A percentile compares a stretch with the other conserved stretches of the same genome.
These are phyloP conservation scores for Phaeoacremonium minimum DNA, from an alignment of 2,329 filamentous ascomycete species.

Conservation along the genomic window DNA sequence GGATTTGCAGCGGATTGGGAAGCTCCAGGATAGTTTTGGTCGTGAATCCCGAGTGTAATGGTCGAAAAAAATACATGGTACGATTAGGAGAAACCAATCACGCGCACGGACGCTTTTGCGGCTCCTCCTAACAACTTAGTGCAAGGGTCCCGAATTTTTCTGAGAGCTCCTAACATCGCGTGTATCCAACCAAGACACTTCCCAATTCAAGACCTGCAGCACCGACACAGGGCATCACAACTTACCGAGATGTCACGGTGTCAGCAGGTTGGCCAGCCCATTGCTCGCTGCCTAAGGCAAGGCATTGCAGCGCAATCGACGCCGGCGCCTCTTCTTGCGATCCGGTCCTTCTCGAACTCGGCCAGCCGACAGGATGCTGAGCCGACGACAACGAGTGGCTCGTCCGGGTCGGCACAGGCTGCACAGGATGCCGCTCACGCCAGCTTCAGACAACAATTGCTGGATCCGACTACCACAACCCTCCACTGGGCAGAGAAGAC, in stretches of 20 bases:
- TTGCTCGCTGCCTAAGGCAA: slow-evolving; percentile 49
- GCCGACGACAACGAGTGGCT: slow-evolving; percentile 19
- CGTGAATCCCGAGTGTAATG: too few species aligned
- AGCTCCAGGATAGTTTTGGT: too few species aligned
- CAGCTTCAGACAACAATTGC: slow-evolving; percentile 33
- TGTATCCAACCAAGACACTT: too few species aligned
- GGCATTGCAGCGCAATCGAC: slow-evolving; percentile 21
- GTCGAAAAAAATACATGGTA: too few species aligned
- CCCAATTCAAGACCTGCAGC: too few species aligned
- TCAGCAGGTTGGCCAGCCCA: slow-evolving; percentile 53
- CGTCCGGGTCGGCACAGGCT: slow-evolving; percentile 12
- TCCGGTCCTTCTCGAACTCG: slow-evolving; percentile 29
- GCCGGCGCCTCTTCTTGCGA: slow-evolving; percentile 24
- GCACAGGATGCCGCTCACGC: slow-evolving; percentile 10
- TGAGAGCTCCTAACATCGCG: slow-evolving; percentile 10
- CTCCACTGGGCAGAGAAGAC: slow-evolving; percentile 60
- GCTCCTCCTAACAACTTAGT: not conserved
- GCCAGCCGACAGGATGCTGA: slow-evolving; percentile 29
- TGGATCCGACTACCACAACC: slow-evolving; percentile 67
- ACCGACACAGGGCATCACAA: too few species aligned
- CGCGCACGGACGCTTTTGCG: not conserved
- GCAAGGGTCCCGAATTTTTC: slow-evolving; percentile 19
- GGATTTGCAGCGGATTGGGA: too few species aligned
- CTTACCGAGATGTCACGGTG: slow-evolving; percentile 49
- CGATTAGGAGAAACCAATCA: too few species aligned